A percentile compares a stretch with the other conserved stretches of the same genome.
These are phyloP conservation scores for Xerocomellus amylosporus DNA, from an alignment of 768 basidiomycete genomes.

Conservation along the genomic window DNA sequence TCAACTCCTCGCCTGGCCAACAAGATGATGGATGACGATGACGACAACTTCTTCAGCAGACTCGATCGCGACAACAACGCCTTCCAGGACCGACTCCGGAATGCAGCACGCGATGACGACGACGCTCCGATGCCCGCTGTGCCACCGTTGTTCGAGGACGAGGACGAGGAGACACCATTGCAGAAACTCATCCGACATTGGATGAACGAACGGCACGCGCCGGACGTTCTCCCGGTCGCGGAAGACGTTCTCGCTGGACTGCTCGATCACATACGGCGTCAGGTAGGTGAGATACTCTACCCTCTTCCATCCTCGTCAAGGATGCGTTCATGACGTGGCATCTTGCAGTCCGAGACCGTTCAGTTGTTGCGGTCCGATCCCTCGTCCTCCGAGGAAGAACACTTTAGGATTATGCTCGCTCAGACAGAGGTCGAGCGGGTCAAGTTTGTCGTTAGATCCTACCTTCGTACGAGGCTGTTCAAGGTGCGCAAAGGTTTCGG, in stretches of 20 bases:
- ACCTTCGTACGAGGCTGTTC: slow-evolving; percentile 79
- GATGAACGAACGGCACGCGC: slow-evolving; percentile 83
- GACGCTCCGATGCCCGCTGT: slow-evolving; percentile 30
- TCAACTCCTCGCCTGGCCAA: not conserved
- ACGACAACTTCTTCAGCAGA: slow-evolving; percentile 29
- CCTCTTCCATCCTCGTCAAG: not conserved
- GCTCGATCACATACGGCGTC: slow-evolving; percentile 76
- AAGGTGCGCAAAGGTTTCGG: slow-evolving; percentile 53
- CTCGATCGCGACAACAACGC: slow-evolving; percentile 18
- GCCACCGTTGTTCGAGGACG: slow-evolving; percentile 31
- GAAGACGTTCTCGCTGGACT: slow-evolving; percentile 63
- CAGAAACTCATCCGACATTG: slow-evolving; percentile 75
- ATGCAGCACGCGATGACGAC: slow-evolving; percentile 30
- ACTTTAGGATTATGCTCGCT: slow-evolving; percentile 88
- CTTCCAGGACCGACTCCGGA: slow-evolving; percentile 39
- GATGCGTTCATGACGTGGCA: slow-evolving; percentile 1
- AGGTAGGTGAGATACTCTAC: slow-evolving; percentile 49
- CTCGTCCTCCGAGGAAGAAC: slow-evolving; percentile 86
- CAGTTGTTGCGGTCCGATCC: slow-evolving; percentile 77
- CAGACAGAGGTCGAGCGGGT: slow-evolving; percentile 94
- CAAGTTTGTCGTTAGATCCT: slow-evolving; percentile 88
- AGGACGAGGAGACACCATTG: slow-evolving; percentile 54
- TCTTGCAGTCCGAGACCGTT: slow-evolving; percentile 67
- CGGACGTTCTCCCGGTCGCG: slow-evolving; percentile 73
- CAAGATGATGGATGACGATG: slow-evolving; percentile 23